Percentiles rank a stretch among this genome's conserved stretches.
Evolutionary conservation across 108 stramenopile genomes (phyloP).

Genomic region (Stephanodiscus triporus): DNA sequence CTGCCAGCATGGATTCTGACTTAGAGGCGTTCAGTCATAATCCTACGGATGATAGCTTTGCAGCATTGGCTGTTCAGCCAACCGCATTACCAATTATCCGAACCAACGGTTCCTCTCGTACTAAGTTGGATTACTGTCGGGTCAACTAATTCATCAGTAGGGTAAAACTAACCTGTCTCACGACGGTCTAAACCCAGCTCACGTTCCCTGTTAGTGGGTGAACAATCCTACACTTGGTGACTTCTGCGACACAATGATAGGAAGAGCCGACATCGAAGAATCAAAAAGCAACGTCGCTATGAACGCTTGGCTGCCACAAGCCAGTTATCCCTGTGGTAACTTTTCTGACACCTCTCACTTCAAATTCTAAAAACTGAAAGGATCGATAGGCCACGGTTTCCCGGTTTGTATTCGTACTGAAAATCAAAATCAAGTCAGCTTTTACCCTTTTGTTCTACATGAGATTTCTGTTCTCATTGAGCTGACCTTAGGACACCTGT

Average conservation of each 20-base stretch:
- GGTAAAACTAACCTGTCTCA: conserved; percentile 98
- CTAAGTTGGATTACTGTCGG: conserved; percentile 97
- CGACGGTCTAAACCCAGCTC: conserved; percentile 98
- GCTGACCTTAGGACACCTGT: conserved; percentile 96
- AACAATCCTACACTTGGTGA: conserved; percentile 97
- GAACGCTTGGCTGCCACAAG: conserved; percentile 94
- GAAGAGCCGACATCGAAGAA: conserved; percentile 96
- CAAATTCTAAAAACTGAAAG: conserved; percentile 94
- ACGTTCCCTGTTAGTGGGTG: conserved; percentile 96
- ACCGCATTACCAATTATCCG: conserved; percentile 95
- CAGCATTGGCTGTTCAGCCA: conserved; percentile 92
- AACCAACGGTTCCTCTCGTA: conserved; percentile 99
- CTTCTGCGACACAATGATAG: conserved; percentile 97
- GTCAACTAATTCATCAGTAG: conserved; percentile 90
- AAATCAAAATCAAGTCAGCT: conserved; percentile 97
- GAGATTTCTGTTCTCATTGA: conserved; percentile 96
- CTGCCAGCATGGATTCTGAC: conserved; percentile 95
- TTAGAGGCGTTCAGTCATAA: conserved; percentile 96
- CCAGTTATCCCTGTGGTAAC: conserved; percentile 99
- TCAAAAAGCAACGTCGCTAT: conserved; percentile 92
- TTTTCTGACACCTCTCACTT: conserved; percentile 98
- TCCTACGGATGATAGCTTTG: conserved; percentile 94
- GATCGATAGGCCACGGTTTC: conserved; percentile 98
- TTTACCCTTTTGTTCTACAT: conserved; percentile 94
- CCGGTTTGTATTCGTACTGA: conserved; percentile 95